A percentile compares a stretch with the other conserved stretches of the same genome.
Conservation (phyloP, 257 asterid species). For the Nicotiana tomentosiformis region DNA sequence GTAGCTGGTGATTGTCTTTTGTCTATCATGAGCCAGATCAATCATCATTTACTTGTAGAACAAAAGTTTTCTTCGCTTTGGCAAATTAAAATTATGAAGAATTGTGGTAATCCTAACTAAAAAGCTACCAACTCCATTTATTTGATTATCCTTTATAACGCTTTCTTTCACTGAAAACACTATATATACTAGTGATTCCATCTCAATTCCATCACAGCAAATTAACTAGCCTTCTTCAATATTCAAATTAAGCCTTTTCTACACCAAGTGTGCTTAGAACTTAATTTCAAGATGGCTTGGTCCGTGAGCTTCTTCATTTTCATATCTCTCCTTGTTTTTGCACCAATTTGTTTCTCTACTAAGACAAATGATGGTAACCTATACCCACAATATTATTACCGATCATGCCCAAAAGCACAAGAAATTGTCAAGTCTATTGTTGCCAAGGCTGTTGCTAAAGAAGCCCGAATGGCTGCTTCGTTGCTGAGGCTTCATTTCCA, state of each 20-base stretch:
- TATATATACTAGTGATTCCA: constrained; percentile 33
- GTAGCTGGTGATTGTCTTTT: background rate
- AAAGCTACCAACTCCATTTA: constrained; percentile 49
- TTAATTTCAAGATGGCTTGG: constrained; percentile 28
- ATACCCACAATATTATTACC: constrained; percentile 76
- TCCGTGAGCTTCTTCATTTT: constrained; percentile 33
- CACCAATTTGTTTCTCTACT: constrained; percentile 47
- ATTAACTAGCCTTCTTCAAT: background rate
- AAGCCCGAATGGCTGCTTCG: constrained; percentile 95
- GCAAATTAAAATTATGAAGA: background rate
- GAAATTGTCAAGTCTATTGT: constrained; percentile 59
- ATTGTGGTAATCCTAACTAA: constrained; percentile 24
- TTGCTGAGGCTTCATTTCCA: constrained; percentile 86
- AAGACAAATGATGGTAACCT: constrained; percentile 45
- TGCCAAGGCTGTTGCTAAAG: constrained; percentile 69
- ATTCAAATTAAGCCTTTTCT: background rate
- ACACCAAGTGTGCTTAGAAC: background rate
- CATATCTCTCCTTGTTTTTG: constrained; percentile 37
- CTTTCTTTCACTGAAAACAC: background rate
- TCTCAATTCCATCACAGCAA: constrained; percentile 26
- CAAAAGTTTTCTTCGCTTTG: constrained; percentile 10
- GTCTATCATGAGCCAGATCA: no score
- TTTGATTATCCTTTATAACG: background rate
- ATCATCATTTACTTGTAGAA: no score
- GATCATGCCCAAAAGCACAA: constrained; percentile 63